A percentile compares a stretch with the other conserved stretches of the same genome.
Conservation (phyloP, 805 yeast genomes). For the Yarrowia sp. region DNA sequence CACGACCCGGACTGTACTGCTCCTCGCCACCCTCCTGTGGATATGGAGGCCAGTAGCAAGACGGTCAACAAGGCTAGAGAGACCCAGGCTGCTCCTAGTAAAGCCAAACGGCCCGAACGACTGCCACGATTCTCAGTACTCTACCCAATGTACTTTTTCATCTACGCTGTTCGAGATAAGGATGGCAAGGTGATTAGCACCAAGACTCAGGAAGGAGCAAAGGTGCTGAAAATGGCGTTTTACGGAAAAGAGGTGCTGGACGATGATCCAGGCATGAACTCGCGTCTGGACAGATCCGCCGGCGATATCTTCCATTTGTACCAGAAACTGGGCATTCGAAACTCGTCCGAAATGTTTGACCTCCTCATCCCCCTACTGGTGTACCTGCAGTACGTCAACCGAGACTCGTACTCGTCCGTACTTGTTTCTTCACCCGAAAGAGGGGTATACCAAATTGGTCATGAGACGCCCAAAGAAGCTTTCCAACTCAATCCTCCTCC, state of each 20-base stretch:
- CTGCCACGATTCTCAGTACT: slow-evolving; percentile 20
- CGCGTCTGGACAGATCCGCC: neutral
- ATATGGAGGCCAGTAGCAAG: slow-evolving; percentile 7
- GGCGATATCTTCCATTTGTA: slow-evolving; percentile 21
- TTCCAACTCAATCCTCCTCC: neutral
- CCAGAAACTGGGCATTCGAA: slow-evolving; percentile 12
- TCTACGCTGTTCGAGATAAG: slow-evolving; percentile 9
- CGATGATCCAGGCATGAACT: slow-evolving; percentile 20
- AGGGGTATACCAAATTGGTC: slow-evolving; percentile 20
- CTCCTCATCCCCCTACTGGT: slow-evolving; percentile 5
- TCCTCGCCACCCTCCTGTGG: slow-evolving; percentile 8
- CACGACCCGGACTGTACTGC: slow-evolving; percentile 16
- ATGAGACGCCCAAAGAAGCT: slow-evolving; percentile 13
- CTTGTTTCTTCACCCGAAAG: neutral
- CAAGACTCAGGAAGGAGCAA: slow-evolving; percentile 18
- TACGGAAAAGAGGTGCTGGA: slow-evolving; percentile 23
- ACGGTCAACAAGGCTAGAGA: slow-evolving; percentile 2
- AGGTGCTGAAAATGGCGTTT: slow-evolving; percentile 23
- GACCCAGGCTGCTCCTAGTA: neutral
- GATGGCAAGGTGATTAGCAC: slow-evolving; percentile 5
- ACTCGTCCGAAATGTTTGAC: slow-evolving; percentile 22
- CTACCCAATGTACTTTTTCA: slow-evolving; percentile 25
- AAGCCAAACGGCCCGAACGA: slow-evolving; percentile 13
- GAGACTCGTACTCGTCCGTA: slow-evolving; percentile 18
- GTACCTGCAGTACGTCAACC: slow-evolving; percentile 19